Base-by-base conservation (phyloP, 129 eudicot genomes). In the Escallonia herrerae region DNA sequence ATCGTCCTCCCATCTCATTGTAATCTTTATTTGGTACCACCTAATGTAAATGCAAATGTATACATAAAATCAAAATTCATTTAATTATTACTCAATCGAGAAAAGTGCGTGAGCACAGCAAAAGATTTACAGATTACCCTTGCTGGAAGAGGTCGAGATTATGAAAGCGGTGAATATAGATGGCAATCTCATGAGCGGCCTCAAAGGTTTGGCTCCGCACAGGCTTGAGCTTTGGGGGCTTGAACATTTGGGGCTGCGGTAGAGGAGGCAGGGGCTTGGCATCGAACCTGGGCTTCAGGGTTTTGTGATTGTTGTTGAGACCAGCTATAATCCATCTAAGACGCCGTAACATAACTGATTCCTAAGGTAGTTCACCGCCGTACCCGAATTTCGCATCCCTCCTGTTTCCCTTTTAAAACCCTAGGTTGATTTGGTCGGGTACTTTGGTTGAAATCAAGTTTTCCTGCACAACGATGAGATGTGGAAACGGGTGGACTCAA, bases 91-190 rank as follows among this genome's bases (percentile, higher is more conserved):
- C 33, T 22, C 33, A 22, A 22, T 22, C 33, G 33, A 22, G 33
- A 22, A 22, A 22, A 22, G 33, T 22, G 33, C 33, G 33, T 0
- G 33, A 22, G 33, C 33, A 22, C 33, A 22, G 33, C 33, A 22
- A 22, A 22, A 22, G 33, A 22, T 9, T 10, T 6, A 37, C 0
- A 15, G 60, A 67, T 22, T 71, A 94, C 99, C 99, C 99, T 80
- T 94, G 99, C 80, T 94, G 99, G 68, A 94, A 94, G 47, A 94
- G 83, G 75, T 94, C 99, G 49, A 94, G 97, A 76, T 94, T 94
- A 79, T 94, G 99, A 86, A 94, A 94, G 68, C 99, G 76, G 59
- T 94, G 97, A 76, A 94, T 82, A 82, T 89, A 94, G 44, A 94
- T 72, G 44, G 93, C 86, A 69, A 94, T 78, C 79, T 94, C 97